phyloP scores from a whole-genome alignment of 2,329 filamentous ascomycete genomes.

The Calonectria henricotiae region DNA sequence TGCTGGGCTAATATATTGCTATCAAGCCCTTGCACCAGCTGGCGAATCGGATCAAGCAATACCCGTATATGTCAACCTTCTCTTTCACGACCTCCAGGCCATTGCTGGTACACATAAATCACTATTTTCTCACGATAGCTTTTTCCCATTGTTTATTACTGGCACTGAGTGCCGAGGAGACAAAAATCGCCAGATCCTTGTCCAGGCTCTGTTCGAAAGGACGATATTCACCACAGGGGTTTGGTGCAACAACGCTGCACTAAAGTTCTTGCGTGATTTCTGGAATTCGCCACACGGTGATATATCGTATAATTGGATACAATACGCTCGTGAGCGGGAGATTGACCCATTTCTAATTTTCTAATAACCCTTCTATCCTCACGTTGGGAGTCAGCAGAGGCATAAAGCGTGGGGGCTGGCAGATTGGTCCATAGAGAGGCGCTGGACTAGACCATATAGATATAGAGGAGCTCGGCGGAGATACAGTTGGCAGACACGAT shows the following conservation, averaged over 20 bases:
- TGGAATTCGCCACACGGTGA: not conserved
- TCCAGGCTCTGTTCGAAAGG: slow-evolving; percentile 26
- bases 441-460: not conserved
- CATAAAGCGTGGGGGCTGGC: not conserved
- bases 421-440: not conserved
- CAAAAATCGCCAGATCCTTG: slow-evolving; percentile 1
- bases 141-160: slow-evolving; percentile 31
- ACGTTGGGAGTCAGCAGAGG: not conserved
- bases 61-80: slow-evolving; percentile 4
- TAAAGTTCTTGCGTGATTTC: slow-evolving; percentile 27
- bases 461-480: not conserved
- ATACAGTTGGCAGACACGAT: slow-evolving; percentile 16
- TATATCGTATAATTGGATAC: slow-evolving; percentile 23
- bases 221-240: slow-evolving; percentile 27
- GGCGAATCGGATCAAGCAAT: not conserved
- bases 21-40: slow-evolving; percentile 38
- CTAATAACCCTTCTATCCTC: not conserved
- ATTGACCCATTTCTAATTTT: slow-evolving; percentile 35
- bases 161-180: slow-evolving; percentile 33
- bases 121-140: slow-evolving; percentile 32
- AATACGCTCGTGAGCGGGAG: slow-evolving; percentile 32
- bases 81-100: slow-evolving; percentile 25
- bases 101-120: not conserved
- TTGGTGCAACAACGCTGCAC: slow-evolving; percentile 36
- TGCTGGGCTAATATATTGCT: slow-evolving; percentile 44